Conservation (phyloP, 768 basidiomycete genomes). For the Phaeolepiota aurea region DNA sequence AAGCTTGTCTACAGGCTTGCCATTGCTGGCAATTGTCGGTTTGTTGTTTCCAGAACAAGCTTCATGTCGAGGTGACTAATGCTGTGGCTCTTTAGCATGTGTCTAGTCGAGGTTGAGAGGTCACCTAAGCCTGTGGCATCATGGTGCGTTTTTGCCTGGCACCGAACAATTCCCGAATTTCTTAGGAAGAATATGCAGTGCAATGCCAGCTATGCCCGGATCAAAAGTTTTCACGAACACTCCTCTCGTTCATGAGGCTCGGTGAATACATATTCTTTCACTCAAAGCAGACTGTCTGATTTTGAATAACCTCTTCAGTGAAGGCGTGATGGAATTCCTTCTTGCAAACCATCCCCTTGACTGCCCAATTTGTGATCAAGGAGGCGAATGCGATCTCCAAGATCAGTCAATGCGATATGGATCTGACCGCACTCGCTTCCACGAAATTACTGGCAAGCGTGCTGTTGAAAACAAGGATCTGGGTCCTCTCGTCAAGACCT, state of each 20-base stretch:
- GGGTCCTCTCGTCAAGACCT: constrained; percentile 96
- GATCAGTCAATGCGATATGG: constrained; percentile 99
- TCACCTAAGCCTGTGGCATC: constrained; percentile 94
- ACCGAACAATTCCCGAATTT: constrained; percentile 1
- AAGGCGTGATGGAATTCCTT: constrained; percentile 99
- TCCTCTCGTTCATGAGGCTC: constrained; percentile 82
- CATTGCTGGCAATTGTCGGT: constrained; percentile 97
- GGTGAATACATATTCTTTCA: constrained; percentile 28
- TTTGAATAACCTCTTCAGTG: constrained; percentile 34
- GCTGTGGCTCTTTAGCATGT: constrained; percentile 60
- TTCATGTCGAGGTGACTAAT: neutral
- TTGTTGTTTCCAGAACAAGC: constrained; percentile 15
- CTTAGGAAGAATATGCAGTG: constrained; percentile 46
- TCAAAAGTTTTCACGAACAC: constrained; percentile 91
- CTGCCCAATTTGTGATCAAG: constrained; percentile 98
- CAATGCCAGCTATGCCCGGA: constrained; percentile 97
- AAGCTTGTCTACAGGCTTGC: constrained; percentile 51
- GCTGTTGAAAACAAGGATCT: constrained; percentile 98
- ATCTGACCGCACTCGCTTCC: constrained; percentile 94
- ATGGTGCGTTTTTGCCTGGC: constrained; percentile 45
- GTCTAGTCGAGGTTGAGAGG: constrained; percentile 93
- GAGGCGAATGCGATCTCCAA: constrained; percentile 97
- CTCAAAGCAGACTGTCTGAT: neutral
- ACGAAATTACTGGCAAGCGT: constrained; percentile 96
- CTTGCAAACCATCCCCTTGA: constrained; percentile 97